Evolutionary conservation across 31 red algal genomes (phyloP).

Genomic region (Odonthalia washingtoniensis): DNA sequence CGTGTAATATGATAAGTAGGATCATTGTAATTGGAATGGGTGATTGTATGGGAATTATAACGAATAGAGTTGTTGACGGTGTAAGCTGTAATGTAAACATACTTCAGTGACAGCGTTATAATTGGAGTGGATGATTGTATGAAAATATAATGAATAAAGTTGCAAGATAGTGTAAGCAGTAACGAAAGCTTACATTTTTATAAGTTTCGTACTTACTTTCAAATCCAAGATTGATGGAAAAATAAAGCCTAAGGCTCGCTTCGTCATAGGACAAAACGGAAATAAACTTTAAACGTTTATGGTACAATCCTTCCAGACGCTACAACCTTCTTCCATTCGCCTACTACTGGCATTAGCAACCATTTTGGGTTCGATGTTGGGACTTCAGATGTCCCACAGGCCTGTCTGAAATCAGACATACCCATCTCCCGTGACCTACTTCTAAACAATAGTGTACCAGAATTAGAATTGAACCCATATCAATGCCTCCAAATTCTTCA

Average conservation of each 20-base stretch:
- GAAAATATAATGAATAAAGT: too few relatives aligned
- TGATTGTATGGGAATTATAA: too few relatives aligned
- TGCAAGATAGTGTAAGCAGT: too few relatives aligned
- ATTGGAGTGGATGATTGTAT: too few relatives aligned
- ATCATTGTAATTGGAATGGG: too few relatives aligned
- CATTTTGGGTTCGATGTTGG: constrained; percentile 8
- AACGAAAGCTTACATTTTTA: too few relatives aligned
- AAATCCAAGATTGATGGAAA: constrained; percentile 32
- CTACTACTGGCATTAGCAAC: constrained; percentile 12
- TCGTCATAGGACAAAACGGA: constrained; percentile 32
- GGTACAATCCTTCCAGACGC: constrained; percentile 25
- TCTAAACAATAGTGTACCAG: constrained; percentile 9
- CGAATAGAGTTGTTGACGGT: too few relatives aligned
- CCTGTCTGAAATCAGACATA: too few relatives aligned
- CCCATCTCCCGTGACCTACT: neutral
- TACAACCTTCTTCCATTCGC: constrained; percentile 22
- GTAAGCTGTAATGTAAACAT: too few relatives aligned
- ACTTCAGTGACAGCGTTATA: too few relatives aligned
- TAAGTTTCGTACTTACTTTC: constrained; percentile 32
- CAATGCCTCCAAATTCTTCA: constrained; percentile 23
- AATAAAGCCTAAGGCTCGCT: constrained; percentile 32
- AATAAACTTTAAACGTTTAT: constrained; percentile 21
- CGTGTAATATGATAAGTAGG: too few relatives aligned
- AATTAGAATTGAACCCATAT: constrained; percentile 38
- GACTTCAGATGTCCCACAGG: constrained; percentile 32